Evolutionary conservation across 768 basidiomycete species (phyloP), one percentile per base, ranked within the genome.

Genomic region (Russula brevipes): DNA sequence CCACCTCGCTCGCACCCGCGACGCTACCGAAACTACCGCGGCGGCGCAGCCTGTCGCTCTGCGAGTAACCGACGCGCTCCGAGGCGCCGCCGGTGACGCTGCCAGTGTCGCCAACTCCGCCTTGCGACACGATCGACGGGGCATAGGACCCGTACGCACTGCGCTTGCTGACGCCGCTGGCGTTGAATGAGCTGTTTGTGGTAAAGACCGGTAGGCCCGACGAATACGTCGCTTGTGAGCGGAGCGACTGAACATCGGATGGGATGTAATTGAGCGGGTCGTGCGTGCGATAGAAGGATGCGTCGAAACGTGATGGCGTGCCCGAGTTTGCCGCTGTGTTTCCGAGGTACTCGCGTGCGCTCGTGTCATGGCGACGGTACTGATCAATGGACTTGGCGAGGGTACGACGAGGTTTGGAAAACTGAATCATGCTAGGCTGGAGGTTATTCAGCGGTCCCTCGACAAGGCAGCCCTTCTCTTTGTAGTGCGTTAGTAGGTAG

Each of bases 341-440:
- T 49, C 66, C 64, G 55, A 86, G 74, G 69, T 82, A 93, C 69
- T 99, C 97, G 58, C 87, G 84, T 0, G 95, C 95, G 69, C 82
- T 90, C 24, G 91, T 90, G 73, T 98, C 95, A 72, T 96, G 92
- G 55, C 95, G 85, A 61, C 91, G 88, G 83, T 91, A 95, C 61
- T 89, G 91, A 67, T 96, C 92, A 85, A 94, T 89, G 16, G 91
- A 88, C 74, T 94, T 94, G 68, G 81, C 83, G 44, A 95, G 82
- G 5, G 93, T 84, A 58, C 94, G 88, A 61, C 94, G 85, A 38
- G 97, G 97, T 76, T 97, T 95, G 82, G 92, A 94, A 80, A 99
- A 98, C 73, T 98, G 97, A 64, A 99, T 99, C 95, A 99, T 96
- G 76, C 94, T 96, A 6, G 93, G 81, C 73, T 98, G 97, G 41